Percentiles rank a stretch among this genome's conserved stretches.
These are phyloP conservation scores for Euphorbia lathyris DNA, from an alignment of 345 rosid species.

Conservation along the genomic window DNA sequence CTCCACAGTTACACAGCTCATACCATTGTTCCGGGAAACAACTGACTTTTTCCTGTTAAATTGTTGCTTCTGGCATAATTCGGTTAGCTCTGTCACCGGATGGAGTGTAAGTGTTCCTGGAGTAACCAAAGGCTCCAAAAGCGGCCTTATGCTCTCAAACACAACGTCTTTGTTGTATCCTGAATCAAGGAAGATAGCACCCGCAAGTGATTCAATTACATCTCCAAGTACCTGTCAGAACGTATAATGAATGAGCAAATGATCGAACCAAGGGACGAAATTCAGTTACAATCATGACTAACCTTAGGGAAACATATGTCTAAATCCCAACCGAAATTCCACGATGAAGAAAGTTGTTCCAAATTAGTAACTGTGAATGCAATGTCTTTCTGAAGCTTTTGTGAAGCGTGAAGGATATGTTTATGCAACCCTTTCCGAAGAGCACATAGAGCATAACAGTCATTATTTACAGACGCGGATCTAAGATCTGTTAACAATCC, in stretches of 20 bases:
- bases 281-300: constrained; percentile 3
- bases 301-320: constrained; percentile 81
- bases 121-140: constrained; percentile 67
- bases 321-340: constrained; percentile 79
- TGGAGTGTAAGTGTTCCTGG: constrained; percentile 60
- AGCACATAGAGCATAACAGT: constrained; percentile 63
- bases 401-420: constrained; percentile 68
- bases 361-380: constrained; percentile 25
- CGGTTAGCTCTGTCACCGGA: constrained; percentile 56
- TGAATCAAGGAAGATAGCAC: constrained; percentile 83
- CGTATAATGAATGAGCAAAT: background rate
- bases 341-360: constrained; percentile 25
- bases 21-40: constrained; percentile 18
- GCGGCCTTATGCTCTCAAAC: constrained; percentile 58
- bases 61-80: constrained; percentile 47
- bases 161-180: constrained; percentile 59
- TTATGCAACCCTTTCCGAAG: constrained; percentile 57
- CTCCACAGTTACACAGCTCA: constrained; percentile 34
- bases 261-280: background rate
- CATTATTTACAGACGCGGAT: constrained; percentile 93
- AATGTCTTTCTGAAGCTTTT: constrained; percentile 57
- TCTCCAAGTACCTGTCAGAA: constrained; percentile 75
- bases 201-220: constrained; percentile 78
- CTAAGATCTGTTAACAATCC: constrained; percentile 83
- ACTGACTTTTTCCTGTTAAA: constrained; percentile 23